These are phyloP conservation scores for Gossypium gossypioides DNA, from an alignment of 441 rosid species.

Conservation along the genomic window DNA sequence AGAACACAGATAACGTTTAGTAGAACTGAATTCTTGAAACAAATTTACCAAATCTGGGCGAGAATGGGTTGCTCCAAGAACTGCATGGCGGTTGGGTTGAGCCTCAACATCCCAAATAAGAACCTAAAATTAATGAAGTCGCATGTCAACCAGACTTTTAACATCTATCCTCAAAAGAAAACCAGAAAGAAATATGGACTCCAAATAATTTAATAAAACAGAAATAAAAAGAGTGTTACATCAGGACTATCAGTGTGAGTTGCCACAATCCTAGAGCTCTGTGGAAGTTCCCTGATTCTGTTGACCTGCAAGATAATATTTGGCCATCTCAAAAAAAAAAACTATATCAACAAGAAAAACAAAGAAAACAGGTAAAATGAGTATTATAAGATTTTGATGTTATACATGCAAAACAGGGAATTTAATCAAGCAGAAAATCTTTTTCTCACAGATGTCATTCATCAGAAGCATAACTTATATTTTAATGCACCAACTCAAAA, in stretches of 20 bases:
- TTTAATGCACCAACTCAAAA: neutral
- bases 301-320: constrained; percentile 56
- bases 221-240: constrained; percentile 33
- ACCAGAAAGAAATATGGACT: neutral
- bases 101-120: constrained; percentile 98
- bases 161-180: neutral
- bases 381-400: neutral
- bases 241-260: constrained; percentile 98
- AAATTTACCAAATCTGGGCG: constrained; percentile 83
- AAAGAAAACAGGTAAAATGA: neutral
- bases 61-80: constrained; percentile 74
- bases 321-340: neutral
- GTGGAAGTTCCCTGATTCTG: constrained; percentile 97
- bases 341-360: neutral
- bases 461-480: neutral
- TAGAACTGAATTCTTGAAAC: neutral
- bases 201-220: neutral
- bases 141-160: neutral
- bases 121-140: constrained; percentile 38
- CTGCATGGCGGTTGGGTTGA: constrained; percentile 96
- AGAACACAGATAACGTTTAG: neutral
- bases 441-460: neutral
- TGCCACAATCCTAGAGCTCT: constrained; percentile 82
- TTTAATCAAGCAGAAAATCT: neutral
- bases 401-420: neutral